These are phyloP conservation scores for Tolypocladium amazonense DNA, from an alignment of 2,329 filamentous ascomycete species.

Conservation along the genomic window DNA sequence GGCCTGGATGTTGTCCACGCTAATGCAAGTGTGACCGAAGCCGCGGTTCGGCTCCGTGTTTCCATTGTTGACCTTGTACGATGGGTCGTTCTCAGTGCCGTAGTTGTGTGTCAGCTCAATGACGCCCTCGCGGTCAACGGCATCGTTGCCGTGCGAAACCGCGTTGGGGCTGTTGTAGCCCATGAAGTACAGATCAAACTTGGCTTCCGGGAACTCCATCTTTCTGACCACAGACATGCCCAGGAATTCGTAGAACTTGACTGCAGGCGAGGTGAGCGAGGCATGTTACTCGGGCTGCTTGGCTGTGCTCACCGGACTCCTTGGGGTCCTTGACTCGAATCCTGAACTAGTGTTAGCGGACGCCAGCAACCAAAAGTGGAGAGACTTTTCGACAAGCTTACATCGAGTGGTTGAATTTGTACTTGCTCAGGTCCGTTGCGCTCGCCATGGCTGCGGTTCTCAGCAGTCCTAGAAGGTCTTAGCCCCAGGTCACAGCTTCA, in stretches of 20 bases:
- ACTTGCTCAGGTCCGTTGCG: slow-evolving; percentile 62
- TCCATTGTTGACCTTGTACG: slow-evolving; percentile 75
- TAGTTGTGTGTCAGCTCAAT: slow-evolving; percentile 81
- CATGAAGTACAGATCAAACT: slow-evolving; percentile 94
- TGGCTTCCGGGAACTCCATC: slow-evolving; percentile 72
- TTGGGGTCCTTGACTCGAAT: slow-evolving; percentile 91
- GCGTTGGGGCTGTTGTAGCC: slow-evolving; percentile 73
- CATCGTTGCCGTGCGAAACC: slow-evolving; percentile 58
- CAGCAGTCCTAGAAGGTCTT: background rate
- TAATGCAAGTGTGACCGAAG: slow-evolving; percentile 80
- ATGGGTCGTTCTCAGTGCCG: slow-evolving; percentile 76
- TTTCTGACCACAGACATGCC: slow-evolving; percentile 79
- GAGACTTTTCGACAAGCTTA: slow-evolving; percentile 20
- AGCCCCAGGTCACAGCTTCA: background rate
- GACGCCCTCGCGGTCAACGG: slow-evolving; percentile 77
- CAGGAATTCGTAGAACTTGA: slow-evolving; percentile 91
- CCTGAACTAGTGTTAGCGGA: slow-evolving; percentile 37
- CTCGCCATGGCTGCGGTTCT: slow-evolving; percentile 41
- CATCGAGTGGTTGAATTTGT: slow-evolving; percentile 90
- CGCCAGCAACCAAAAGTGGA: too few relatives aligned
- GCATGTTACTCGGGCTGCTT: background rate
- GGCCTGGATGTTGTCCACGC: slow-evolving; percentile 74
- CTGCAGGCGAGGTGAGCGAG: slow-evolving; percentile 23
- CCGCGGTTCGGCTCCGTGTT: slow-evolving; percentile 81
- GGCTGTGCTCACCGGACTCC: slow-evolving; percentile 46